These are phyloP conservation scores for Sporisorium exsertum DNA, from an alignment of 1,284 basidiomycete species.

Conservation along the genomic window DNA sequence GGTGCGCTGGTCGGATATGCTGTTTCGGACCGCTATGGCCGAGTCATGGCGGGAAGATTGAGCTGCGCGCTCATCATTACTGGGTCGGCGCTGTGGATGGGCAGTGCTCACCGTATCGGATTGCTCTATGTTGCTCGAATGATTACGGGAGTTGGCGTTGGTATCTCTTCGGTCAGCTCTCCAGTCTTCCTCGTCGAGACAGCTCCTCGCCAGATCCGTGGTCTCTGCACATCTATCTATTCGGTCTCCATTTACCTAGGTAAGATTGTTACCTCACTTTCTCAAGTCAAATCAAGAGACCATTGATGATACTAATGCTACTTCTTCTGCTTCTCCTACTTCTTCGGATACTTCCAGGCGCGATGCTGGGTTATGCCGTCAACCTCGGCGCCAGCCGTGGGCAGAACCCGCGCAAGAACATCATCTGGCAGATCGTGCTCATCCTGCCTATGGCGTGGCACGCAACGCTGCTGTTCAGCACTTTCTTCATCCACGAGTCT, in stretches of 20 bases:
- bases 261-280: too few species aligned
- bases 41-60: constrained; percentile 20
- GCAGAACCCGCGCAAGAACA: constrained; percentile 11
- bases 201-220: constrained; percentile 34
- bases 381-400: constrained; percentile 22
- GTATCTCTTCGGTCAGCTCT: constrained; percentile 26
- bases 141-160: constrained; percentile 31
- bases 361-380: constrained; percentile 26
- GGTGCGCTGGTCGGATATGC: constrained; percentile 33
- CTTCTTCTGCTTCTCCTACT: too few species aligned
- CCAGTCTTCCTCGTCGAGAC: constrained; percentile 36
- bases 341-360: background rate
- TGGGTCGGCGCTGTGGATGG: constrained; percentile 30
- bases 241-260: constrained; percentile 30
- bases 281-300: too few species aligned
- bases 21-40: constrained; percentile 19
- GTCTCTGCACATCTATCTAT: constrained; percentile 40
- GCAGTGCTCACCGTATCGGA: constrained; percentile 13
- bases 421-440: constrained; percentile 30
- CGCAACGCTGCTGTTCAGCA: constrained; percentile 70
- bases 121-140: constrained; percentile 25
- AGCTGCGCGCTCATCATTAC: constrained; percentile 29
- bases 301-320: too few species aligned
- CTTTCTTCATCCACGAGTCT: constrained; percentile 75
- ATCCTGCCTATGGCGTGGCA: constrained; percentile 26